Evolutionary conservation across 2,329 filamentous ascomycete species (phyloP).

Genomic region (Pleurostoma richardsiae): DNA sequence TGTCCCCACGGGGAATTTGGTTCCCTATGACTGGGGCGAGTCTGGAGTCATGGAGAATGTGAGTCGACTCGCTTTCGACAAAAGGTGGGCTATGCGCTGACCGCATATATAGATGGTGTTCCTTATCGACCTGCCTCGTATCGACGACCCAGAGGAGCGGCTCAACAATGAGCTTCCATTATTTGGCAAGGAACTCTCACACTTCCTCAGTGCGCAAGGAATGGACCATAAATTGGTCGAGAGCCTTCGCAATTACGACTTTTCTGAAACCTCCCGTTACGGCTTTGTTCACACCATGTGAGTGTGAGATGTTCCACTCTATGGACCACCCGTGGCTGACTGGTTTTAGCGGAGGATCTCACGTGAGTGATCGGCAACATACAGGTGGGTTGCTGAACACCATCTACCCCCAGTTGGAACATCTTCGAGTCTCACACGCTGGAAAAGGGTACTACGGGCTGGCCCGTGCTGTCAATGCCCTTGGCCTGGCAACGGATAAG

Average conservation of each 20-base stretch:
- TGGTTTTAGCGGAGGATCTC: slow-evolving; percentile 46
- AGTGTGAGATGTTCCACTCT: slow-evolving; percentile 19
- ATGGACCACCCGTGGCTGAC: background rate
- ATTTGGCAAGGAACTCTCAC: slow-evolving; percentile 67
- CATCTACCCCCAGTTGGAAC: too few relatives aligned
- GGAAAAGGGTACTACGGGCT: slow-evolving; percentile 67
- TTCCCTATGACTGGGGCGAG: slow-evolving; percentile 86
- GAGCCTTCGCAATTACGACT: slow-evolving; percentile 77
- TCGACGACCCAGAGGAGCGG: slow-evolving; percentile 26
- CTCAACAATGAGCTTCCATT: slow-evolving; percentile 28
- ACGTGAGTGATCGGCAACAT: slow-evolving; percentile 39
- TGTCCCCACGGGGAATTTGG: slow-evolving; percentile 82
- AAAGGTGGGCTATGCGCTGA: background rate
- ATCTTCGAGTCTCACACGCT: background rate
- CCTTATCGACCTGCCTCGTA: slow-evolving; percentile 80
- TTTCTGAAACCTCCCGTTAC: slow-evolving; percentile 63
- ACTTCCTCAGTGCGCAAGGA: slow-evolving; percentile 64
- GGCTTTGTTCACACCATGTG: slow-evolving; percentile 85
- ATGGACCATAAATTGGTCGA: slow-evolving; percentile 59
- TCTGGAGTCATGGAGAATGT: slow-evolving; percentile 81
- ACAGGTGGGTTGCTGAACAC: slow-evolving; percentile 26
- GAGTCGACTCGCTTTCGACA: slow-evolving; percentile 14
- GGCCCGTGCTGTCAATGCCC: slow-evolving; percentile 55
- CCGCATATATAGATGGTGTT: slow-evolving; percentile 60
- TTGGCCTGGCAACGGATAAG: slow-evolving; percentile 54